phyloP scores from a whole-genome alignment of 2,329 filamentous ascomycete species.

The Aspergillus neotritici region DNA sequence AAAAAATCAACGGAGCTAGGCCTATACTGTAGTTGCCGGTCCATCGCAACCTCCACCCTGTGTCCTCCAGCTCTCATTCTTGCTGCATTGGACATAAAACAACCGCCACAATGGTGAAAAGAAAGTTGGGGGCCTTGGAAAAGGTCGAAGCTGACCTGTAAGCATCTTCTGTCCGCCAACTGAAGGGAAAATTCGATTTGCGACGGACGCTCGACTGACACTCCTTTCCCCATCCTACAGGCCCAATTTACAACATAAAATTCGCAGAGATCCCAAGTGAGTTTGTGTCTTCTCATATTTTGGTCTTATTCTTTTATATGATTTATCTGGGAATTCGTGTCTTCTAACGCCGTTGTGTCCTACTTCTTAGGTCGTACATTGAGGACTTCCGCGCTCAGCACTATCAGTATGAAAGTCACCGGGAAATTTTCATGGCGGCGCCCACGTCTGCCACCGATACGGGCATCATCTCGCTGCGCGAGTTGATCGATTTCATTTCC shows the following conservation, averaged over 20 bases:
- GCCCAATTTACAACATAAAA: conserved; percentile 85
- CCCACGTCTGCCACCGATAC: conserved; percentile 72
- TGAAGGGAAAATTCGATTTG: conserved; percentile 4
- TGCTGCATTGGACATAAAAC: conserved; percentile 33
- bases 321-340: not conserved
- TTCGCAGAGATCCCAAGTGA: conserved; percentile 75
- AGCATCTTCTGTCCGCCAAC: conserved; percentile 21
- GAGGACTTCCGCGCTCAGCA: conserved; percentile 86
- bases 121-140: conserved; percentile 86
- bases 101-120: conserved; percentile 61
- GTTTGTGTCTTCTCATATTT: conserved; percentile 24
- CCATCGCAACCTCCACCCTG: conserved; percentile 32
- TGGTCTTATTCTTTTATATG: too few species aligned
- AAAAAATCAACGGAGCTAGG: conserved; percentile 9
- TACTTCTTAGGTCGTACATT: conserved; percentile 63
- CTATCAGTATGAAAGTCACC: conserved; percentile 84
- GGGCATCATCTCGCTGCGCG: conserved; percentile 76
- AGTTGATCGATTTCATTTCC: conserved; percentile 87
- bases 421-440: conserved; percentile 83
- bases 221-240: conserved; percentile 36
- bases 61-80: conserved; percentile 74
- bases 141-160: conserved; percentile 89
- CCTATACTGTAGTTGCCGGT: not conserved
- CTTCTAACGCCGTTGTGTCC: not conserved
- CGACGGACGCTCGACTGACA: conserved; percentile 20